Percentiles rank a stretch among this genome's conserved stretches.
Evolutionary conservation across 257 asterid genomes (phyloP).

Genomic region (Thymus quinquecostatus): DNA sequence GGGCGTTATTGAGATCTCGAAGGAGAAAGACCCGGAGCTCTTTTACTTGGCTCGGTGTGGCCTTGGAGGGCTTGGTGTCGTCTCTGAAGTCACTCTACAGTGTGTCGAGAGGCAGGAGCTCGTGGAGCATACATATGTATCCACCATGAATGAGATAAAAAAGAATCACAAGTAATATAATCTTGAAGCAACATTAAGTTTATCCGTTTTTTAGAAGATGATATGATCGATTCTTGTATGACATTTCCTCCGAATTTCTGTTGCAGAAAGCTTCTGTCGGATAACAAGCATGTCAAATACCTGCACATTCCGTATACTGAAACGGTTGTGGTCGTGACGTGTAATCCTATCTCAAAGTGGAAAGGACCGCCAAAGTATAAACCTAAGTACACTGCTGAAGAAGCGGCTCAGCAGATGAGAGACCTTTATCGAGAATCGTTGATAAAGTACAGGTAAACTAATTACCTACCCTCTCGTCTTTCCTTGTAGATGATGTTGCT

Average conservation of each 20-base stretch:
- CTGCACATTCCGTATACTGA: conserved; percentile 92
- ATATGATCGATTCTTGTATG: conserved; percentile 8
- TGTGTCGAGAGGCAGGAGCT: conserved; percentile 96
- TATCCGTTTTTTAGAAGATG: not conserved
- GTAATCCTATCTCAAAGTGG: conserved; percentile 84
- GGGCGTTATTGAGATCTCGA: conserved; percentile 84
- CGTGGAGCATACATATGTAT: conserved; percentile 83
- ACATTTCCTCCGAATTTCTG: conserved; percentile 23
- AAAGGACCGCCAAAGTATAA: conserved; percentile 72
- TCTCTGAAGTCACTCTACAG: conserved; percentile 92
- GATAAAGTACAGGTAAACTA: conserved; percentile 62
- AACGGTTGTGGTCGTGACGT: conserved; percentile 84
- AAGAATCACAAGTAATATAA: conserved; percentile 80
- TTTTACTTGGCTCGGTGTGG: conserved; percentile 97
- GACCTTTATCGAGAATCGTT: conserved; percentile 72
- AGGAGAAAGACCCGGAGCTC: conserved; percentile 87
- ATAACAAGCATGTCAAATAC: conserved; percentile 93
- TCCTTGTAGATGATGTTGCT: no score
- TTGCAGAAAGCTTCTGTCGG: conserved; percentile 80
- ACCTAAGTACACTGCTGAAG: conserved; percentile 73
- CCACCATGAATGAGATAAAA: conserved; percentile 75
- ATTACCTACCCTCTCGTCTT: not conserved
- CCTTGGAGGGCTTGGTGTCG: conserved; percentile 98
- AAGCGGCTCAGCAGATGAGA: conserved; percentile 72
- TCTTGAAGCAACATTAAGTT: conserved; percentile 1